These are phyloP conservation scores for Xylaria telfairii DNA, from an alignment of 495 filamentous ascomycete species.

Conservation along the genomic window DNA sequence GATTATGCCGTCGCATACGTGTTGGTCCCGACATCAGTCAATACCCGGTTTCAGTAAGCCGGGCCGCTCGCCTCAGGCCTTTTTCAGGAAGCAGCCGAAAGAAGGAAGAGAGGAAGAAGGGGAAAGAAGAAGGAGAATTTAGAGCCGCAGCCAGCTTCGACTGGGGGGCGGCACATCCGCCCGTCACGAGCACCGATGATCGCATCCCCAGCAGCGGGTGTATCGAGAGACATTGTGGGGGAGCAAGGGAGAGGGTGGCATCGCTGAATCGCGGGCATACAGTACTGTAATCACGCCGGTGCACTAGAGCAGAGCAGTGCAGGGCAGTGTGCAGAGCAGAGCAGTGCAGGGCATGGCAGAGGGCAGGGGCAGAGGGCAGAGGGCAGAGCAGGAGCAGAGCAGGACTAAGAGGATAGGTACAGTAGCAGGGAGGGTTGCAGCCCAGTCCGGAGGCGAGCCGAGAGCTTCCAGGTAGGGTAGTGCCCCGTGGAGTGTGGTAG, in stretches of 20 bases:
- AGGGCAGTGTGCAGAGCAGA: neutral
- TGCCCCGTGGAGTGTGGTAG: conserved; percentile 26
- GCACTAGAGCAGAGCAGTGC: neutral
- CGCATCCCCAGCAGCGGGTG: conserved; percentile 1
- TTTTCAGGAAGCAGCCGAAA: neutral
- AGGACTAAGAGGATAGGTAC: no score
- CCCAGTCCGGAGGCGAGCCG: conserved; percentile 22
- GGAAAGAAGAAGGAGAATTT: neutral
- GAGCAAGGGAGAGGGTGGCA: conserved; percentile 11
- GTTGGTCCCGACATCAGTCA: conserved; percentile 5
- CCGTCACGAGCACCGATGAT: conserved; percentile 1
- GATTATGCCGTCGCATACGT: conserved; percentile 14
- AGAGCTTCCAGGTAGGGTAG: conserved; percentile 28
- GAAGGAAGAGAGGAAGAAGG: neutral
- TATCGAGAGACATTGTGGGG: conserved; percentile 15
- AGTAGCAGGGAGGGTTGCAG: conserved; percentile 2
- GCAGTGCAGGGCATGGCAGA: neutral
- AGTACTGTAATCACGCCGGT: conserved; percentile 17
- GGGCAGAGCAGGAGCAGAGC: no score
- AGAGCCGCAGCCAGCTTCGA: conserved; percentile 20
- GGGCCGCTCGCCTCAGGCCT: neutral
- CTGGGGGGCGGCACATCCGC: conserved; percentile 7
- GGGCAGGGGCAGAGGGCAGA: neutral
- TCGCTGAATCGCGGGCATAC: conserved; percentile 15
- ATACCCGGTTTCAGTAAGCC: conserved; percentile 8